phyloP scores from a whole-genome alignment of 768 basidiomycete genomes.

The Leucocoprinus leucothites region DNA sequence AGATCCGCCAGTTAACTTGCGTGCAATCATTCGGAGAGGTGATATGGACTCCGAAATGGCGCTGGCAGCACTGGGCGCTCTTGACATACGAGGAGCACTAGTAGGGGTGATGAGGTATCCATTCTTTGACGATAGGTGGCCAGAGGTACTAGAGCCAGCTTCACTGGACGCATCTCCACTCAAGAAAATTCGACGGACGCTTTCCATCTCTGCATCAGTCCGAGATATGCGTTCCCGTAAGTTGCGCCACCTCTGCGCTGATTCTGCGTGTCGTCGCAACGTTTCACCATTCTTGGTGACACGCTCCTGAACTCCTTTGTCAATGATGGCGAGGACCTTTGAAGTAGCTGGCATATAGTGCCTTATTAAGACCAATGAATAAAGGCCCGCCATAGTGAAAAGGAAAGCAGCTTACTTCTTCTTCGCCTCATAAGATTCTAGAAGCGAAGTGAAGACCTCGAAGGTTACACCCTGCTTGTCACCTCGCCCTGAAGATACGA shows the following conservation, averaged over 20 bases:
- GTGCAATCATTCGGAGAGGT: constrained; percentile 75
- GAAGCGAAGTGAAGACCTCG: constrained; percentile 62
- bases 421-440: constrained; percentile 83
- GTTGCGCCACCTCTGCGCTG: constrained; percentile 80
- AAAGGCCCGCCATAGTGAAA: constrained; percentile 10
- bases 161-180: constrained; percentile 61
- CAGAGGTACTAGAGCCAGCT: constrained; percentile 66
- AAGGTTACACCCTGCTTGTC: constrained; percentile 52
- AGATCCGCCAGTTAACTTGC: constrained; percentile 54
- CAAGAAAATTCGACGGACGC: constrained; percentile 55
- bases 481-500: constrained; percentile 43
- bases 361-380: constrained; percentile 34
- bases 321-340: constrained; percentile 90
- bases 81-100: constrained; percentile 40
- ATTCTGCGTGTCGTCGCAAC: constrained; percentile 84
- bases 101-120: constrained; percentile 65
- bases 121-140: constrained; percentile 46
- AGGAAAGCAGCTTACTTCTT: constrained; percentile 58
- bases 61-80: constrained; percentile 44
- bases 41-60: constrained; percentile 76
- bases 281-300: constrained; percentile 98
- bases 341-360: constrained; percentile 94
- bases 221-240: constrained; percentile 76
- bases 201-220: constrained; percentile 82
- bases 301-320: constrained; percentile 89